phyloP scores from a whole-genome alignment of 306 rosid genomes.

The Cucumis hystrix region DNA sequence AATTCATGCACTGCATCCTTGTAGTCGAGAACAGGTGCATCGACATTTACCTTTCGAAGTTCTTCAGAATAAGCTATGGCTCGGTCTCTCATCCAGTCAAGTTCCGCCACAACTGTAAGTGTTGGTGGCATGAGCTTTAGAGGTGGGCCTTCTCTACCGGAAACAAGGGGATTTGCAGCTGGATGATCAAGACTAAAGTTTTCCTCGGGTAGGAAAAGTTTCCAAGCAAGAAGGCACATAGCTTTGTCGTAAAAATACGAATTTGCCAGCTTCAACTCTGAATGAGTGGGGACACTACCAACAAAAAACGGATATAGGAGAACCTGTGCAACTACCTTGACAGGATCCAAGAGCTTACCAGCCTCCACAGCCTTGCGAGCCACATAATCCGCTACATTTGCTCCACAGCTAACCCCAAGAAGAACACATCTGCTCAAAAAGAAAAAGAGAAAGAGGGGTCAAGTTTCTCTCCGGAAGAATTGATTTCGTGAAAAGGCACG shows the following conservation, averaged over 20 bases:
- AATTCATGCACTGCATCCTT: slow-evolving; percentile 93
- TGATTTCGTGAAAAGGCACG: background rate
- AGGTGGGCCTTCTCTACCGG: slow-evolving; percentile 54
- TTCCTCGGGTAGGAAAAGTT: slow-evolving; percentile 70
- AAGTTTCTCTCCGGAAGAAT: background rate
- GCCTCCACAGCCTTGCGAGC: slow-evolving; percentile 89
- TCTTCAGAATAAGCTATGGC: slow-evolving; percentile 96
- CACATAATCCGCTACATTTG: slow-evolving; percentile 84
- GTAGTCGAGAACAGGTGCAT: slow-evolving; percentile 82
- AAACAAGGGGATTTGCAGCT: slow-evolving; percentile 76
- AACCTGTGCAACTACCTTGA: slow-evolving; percentile 89
- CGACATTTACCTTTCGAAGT: slow-evolving; percentile 81
- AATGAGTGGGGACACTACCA: slow-evolving; percentile 82
- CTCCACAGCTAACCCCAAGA: slow-evolving; percentile 96
- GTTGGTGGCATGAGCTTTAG: slow-evolving; percentile 89
- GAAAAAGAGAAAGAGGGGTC: background rate
- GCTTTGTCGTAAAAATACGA: slow-evolving; percentile 92
- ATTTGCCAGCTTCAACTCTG: slow-evolving; percentile 87
- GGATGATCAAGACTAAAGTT: slow-evolving; percentile 83
- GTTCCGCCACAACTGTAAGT: slow-evolving; percentile 85
- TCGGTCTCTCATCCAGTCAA: slow-evolving; percentile 95
- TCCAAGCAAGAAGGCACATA: slow-evolving; percentile 92
- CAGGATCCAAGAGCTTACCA: slow-evolving; percentile 78
- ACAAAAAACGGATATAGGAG: slow-evolving; percentile 77
- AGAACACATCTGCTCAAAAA: slow-evolving; percentile 72